These are phyloP conservation scores for Panicum virgatum DNA, from an alignment of 202 grass and related monocot species.

Conservation along the genomic window DNA sequence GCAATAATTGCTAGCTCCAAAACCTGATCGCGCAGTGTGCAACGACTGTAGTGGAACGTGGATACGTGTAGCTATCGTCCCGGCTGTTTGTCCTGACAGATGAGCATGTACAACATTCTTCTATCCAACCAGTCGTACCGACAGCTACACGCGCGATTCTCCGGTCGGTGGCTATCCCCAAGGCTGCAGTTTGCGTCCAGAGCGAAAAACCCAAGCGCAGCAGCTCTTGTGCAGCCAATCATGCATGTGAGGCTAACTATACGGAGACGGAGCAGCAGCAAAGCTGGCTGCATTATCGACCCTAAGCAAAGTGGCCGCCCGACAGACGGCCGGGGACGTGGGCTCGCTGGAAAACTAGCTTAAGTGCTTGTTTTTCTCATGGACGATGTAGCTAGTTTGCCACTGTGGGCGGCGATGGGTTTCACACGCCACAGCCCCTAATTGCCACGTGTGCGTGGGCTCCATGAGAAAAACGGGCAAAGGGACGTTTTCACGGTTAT, in stretches of 20 bases:
- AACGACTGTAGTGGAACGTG: not conserved
- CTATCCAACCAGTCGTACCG: constrained; percentile 14
- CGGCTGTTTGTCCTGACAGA: constrained; percentile 22
- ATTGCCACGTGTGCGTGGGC: not conserved
- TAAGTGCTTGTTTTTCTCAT: constrained; percentile 52
- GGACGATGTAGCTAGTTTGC: constrained; percentile 12
- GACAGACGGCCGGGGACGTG: constrained; percentile 48
- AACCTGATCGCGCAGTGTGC: not conserved
- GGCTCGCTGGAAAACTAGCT: constrained; percentile 45
- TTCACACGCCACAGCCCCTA: not conserved
- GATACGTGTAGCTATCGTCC: constrained; percentile 30
- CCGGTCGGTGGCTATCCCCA: constrained; percentile 12
- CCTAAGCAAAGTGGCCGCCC: constrained; percentile 6
- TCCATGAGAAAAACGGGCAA: not conserved
- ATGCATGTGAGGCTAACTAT: not conserved
- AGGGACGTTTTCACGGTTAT: not conserved
- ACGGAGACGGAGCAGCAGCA: not conserved
- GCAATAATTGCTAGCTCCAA: not conserved
- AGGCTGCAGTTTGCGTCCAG: constrained; percentile 9
- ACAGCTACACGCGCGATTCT: constrained; percentile 1
- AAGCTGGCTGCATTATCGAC: not conserved
- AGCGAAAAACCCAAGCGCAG: too few species aligned
- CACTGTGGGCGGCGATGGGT: not conserved
- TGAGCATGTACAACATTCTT: constrained; percentile 29
- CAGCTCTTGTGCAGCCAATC: not conserved